Evolutionary conservation across 2,329 filamentous ascomycete genomes (phyloP).

Genomic region (Cryphonectria naterciae): DNA sequence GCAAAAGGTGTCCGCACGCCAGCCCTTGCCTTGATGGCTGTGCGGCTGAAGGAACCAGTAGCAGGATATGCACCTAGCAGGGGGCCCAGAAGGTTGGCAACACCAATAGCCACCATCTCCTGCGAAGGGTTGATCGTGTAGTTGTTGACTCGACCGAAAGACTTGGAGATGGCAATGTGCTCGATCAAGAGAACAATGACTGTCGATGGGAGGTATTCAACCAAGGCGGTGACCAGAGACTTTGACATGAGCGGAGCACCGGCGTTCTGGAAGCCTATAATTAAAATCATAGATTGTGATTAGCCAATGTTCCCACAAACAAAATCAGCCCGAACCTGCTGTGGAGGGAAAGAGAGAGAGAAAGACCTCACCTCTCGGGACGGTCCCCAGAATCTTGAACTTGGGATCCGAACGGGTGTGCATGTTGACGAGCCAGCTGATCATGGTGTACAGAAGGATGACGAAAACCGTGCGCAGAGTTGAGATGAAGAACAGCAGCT

Average conservation of each 20-base stretch:
- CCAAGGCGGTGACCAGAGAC: constrained; percentile 69
- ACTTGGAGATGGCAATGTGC: constrained; percentile 96
- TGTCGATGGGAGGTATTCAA: constrained; percentile 75
- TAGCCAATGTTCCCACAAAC: neutral
- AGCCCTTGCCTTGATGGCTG: constrained; percentile 96
- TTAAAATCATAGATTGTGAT: neutral
- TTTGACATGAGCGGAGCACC: constrained; percentile 71
- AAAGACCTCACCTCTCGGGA: constrained; percentile 69
- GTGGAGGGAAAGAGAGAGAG: neutral
- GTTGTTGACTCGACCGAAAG: constrained; percentile 93
- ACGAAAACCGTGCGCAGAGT: constrained; percentile 91
- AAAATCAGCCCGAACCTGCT: neutral
- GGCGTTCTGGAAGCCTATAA: constrained; percentile 75
- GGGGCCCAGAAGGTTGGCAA: constrained; percentile 86
- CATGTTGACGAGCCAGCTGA: constrained; percentile 84
- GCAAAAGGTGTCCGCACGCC: constrained; percentile 91
- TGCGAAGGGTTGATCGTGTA: constrained; percentile 96
- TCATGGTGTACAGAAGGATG: constrained; percentile 87
- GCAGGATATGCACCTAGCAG: constrained; percentile 92
- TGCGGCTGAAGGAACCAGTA: constrained; percentile 94
- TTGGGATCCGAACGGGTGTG: constrained; percentile 63
- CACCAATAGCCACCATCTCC: constrained; percentile 91
- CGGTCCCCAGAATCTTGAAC: constrained; percentile 74
- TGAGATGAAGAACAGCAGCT: constrained; percentile 85
- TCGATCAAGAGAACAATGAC: constrained; percentile 96